These are phyloP conservation scores for Apiospora sp. DNA, from an alignment of 2,329 filamentous ascomycete genomes.

Conservation along the genomic window DNA sequence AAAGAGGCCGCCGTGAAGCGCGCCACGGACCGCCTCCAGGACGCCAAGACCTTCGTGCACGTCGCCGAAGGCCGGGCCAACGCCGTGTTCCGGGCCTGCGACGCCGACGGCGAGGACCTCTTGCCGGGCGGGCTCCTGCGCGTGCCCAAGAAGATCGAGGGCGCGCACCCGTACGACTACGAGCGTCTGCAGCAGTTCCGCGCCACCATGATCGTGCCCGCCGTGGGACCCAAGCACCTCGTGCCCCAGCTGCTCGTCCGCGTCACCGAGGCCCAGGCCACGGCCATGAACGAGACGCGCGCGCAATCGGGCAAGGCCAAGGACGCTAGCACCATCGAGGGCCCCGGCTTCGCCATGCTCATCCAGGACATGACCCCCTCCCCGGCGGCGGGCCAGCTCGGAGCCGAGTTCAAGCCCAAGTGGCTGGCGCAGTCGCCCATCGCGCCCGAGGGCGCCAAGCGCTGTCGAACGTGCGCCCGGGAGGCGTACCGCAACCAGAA, in stretches of 20 bases:
- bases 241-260: conserved; percentile 42
- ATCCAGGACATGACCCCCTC: conserved; percentile 75
- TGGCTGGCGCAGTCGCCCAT: conserved; percentile 81
- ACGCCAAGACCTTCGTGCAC: conserved; percentile 45
- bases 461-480: conserved; percentile 79
- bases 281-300: conserved; percentile 62
- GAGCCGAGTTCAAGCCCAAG: conserved; percentile 85
- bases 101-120: conserved; percentile 44
- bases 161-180: conserved; percentile 55
- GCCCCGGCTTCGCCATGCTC: conserved; percentile 70
- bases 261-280: conserved; percentile 50
- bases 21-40: conserved; percentile 26
- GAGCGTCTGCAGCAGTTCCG: conserved; percentile 56
- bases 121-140: conserved; percentile 62
- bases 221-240: conserved; percentile 47
- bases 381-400: conserved; percentile 39
- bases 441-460: conserved; percentile 66
- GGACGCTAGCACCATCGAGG: conserved; percentile 48
- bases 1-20: background rate
- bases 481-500: conserved; percentile 55
- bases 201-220: conserved; percentile 59
- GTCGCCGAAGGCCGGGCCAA: conserved; percentile 79
- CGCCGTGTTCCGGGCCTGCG: conserved; percentile 70
- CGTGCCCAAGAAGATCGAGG: conserved; percentile 62
- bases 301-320: conserved; percentile 49